Evolutionary conservation across 345 rosid genomes (phyloP).

Genomic region (Eucalyptus sideroxylon): DNA sequence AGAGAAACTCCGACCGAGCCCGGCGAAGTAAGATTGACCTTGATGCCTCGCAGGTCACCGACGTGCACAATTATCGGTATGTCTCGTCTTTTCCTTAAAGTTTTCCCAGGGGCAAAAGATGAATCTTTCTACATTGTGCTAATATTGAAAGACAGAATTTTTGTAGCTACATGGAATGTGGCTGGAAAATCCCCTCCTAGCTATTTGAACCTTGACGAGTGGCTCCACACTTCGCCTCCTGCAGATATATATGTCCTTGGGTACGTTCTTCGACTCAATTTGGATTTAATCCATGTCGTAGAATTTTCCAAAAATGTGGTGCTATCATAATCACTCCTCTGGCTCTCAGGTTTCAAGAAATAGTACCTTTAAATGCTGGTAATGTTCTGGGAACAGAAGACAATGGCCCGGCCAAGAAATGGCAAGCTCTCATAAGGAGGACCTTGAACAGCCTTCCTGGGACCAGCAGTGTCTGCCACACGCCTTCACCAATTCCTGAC

Average conservation of each 20-base stretch:
- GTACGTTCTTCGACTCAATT: conserved; percentile 10
- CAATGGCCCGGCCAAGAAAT: conserved; percentile 92
- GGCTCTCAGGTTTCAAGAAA: conserved; percentile 79
- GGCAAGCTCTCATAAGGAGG: conserved; percentile 80
- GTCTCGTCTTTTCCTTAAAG: neutral
- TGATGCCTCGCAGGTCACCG: conserved; percentile 51
- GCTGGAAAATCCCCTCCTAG: conserved; percentile 97
- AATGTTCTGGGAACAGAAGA: conserved; percentile 93
- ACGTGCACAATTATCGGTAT: conserved; percentile 57
- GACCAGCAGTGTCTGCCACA: conserved; percentile 33
- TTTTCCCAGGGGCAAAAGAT: neutral
- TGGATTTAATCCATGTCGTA: neutral
- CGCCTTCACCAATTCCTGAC: conserved; percentile 80
- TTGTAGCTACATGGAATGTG: conserved; percentile 98
- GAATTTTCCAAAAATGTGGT: neutral
- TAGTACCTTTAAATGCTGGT: conserved; percentile 96
- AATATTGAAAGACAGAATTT: conserved; percentile 28
- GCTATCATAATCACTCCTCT: neutral
- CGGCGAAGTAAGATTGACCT: conserved; percentile 46
- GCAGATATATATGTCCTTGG: conserved; percentile 97
- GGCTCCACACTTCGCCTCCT: conserved; percentile 93
- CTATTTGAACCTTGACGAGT: conserved; percentile 73
- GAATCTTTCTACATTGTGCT: neutral
- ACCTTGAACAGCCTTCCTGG: conserved; percentile 84
- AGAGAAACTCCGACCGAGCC: conserved; percentile 36